Conservation (phyloP, 2,329 filamentous ascomycete genomes). For the Fusarium pilosicola region DNA sequence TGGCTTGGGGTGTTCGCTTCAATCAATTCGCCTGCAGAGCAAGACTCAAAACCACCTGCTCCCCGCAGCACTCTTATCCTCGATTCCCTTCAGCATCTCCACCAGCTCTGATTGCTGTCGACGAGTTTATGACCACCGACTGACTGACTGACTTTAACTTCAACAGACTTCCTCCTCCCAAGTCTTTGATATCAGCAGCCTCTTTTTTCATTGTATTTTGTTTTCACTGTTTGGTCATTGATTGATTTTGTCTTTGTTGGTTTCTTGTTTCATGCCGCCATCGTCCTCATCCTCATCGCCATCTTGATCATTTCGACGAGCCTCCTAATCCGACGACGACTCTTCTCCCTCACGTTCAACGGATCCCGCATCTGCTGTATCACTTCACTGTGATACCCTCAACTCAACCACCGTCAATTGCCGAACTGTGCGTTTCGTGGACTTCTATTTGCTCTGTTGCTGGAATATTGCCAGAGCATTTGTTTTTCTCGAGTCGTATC, state of each 20-base stretch:
- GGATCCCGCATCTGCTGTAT: slow-evolving; percentile 19
- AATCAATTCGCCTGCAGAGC: background rate
- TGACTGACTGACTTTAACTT: slow-evolving; percentile 33
- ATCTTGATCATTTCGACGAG: slow-evolving; percentile 6
- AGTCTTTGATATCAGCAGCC: slow-evolving; percentile 40
- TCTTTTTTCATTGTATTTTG: slow-evolving; percentile 18
- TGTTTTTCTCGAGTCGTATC: slow-evolving; percentile 29
- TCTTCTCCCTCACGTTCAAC: slow-evolving; percentile 7
- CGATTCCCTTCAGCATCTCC: slow-evolving; percentile 32
- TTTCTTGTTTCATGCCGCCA: slow-evolving; percentile 7
- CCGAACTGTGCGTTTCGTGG: slow-evolving; percentile 32
- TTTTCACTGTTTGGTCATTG: slow-evolving; percentile 1
- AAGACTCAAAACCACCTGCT: slow-evolving; percentile 43
- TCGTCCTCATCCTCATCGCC: background rate
- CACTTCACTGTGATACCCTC: slow-evolving; percentile 33
- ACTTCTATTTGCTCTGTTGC: slow-evolving; percentile 46
- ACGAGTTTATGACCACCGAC: slow-evolving; percentile 40
- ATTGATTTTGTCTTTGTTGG: slow-evolving; percentile 1
- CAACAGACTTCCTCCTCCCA: background rate
- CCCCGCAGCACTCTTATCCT: slow-evolving; percentile 37
- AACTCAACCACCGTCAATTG: slow-evolving; percentile 24
- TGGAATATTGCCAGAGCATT: slow-evolving; percentile 53
- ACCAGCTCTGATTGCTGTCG: slow-evolving; percentile 41
- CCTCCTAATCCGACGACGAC: slow-evolving; percentile 30
- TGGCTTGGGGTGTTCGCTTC: background rate